Evolutionary conservation across 2,329 filamentous ascomycete species (phyloP).

Genomic region (Talaromyces marneffei): DNA sequence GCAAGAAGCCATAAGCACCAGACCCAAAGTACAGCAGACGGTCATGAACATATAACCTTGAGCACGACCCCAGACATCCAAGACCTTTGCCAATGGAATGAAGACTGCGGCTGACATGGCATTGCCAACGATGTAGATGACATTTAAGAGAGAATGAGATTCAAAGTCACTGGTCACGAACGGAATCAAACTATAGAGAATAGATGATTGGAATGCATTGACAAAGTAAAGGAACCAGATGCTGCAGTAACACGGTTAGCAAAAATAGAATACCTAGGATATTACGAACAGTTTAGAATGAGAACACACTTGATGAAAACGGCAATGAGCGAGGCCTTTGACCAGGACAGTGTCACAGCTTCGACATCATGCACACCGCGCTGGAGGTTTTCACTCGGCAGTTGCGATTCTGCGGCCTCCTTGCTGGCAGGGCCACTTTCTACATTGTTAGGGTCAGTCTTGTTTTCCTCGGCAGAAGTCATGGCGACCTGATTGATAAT

Average conservation of each 20-base stretch:
- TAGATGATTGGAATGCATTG: constrained; percentile 29
- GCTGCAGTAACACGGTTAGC: constrained; percentile 16
- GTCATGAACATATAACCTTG: constrained; percentile 49
- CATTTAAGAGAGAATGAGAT: constrained; percentile 47
- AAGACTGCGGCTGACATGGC: constrained; percentile 52
- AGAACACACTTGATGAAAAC: constrained; percentile 42
- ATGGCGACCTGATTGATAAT: not conserved
- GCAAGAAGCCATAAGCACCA: constrained; percentile 57
- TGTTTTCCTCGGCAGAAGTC: not conserved
- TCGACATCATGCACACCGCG: constrained; percentile 23
- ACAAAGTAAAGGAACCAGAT: constrained; percentile 36
- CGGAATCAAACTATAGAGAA: constrained; percentile 27
- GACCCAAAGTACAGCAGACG: constrained; percentile 36
- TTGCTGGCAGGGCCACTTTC: not conserved
- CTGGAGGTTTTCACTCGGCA: constrained; percentile 12
- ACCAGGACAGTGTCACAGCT: constrained; percentile 29
- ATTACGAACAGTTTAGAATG: not conserved
- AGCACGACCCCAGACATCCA: constrained; percentile 56
- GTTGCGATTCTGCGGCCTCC: not conserved
- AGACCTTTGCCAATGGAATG: constrained; percentile 55
- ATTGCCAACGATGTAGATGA: constrained; percentile 48
- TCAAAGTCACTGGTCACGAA: constrained; percentile 48
- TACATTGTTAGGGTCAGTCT: not conserved
- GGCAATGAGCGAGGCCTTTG: constrained; percentile 34
- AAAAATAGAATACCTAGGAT: no score